Evolutionary conservation across 2,329 filamentous ascomycete species (phyloP), one percentile per base, ranked within the genome.

Genomic region (Colletotrichum viniferum): DNA sequence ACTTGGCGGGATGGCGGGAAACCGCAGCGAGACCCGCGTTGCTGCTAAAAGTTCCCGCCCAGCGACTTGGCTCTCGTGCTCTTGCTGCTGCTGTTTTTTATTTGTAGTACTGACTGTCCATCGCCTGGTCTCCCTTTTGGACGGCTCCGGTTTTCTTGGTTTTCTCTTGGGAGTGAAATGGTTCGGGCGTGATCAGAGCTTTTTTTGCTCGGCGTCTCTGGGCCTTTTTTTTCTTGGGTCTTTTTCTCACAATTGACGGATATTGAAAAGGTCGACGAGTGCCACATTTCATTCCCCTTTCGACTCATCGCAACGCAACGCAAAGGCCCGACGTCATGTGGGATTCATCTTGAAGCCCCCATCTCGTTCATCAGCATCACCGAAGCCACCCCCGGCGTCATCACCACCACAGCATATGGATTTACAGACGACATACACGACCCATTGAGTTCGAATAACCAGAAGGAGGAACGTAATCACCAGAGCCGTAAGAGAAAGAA

Each of bases 1-100:
- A 68, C 73, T 75, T 75, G 73, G 73, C 73, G 56, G 30, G 28
- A 56, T 75, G 73, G 73, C 73, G 56, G 30, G 28, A 56, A 68
- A 34, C 63, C 55, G 30, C 71, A 56, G 18, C 71, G 72, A 66
- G 68, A 58, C 56, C 32, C 48, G 34, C 48, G 56, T 13, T 4
- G 48, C 28, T 58, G 28, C 30, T 14, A 26, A 28, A 69, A 61
- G 61, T 43, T 52, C 32, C 28, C 28, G 32, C 66, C 66, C 55
- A 60, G 55, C 32, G 56, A 61, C 66, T 69, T 69, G 66, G 66
- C 66, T 43, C 43, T 60, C 4, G 24, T 24, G 3, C 24, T 24
- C 24, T 4, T 24, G 24, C 24, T 26, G 30, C 48, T 56, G 12
- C 13, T n/a, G 8, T 26, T 58, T 68, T 58, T 26, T 58, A 24